Evolutionary conservation across 805 yeast genomes (phyloP).

Genomic region (Komagataella mondaviorum): DNA sequence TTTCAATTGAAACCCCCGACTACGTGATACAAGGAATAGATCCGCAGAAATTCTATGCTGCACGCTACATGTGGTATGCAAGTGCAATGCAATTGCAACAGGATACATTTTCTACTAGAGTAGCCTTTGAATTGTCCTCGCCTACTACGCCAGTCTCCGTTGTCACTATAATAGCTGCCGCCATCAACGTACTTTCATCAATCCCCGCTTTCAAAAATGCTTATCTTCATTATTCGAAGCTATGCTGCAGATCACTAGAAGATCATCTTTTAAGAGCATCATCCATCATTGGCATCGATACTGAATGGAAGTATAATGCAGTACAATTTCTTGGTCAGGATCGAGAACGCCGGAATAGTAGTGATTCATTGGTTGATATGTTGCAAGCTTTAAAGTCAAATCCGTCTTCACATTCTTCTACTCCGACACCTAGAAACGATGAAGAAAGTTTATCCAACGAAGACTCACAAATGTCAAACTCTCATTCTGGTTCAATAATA

Average conservation of each 20-base stretch:
- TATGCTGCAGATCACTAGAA: background rate
- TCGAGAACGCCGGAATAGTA: background rate
- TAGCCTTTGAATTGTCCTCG: background rate
- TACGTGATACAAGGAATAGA: background rate
- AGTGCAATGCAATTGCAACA: background rate
- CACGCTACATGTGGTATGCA: background rate
- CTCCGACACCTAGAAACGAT: background rate
- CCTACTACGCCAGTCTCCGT: background rate
- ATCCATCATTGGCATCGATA: background rate
- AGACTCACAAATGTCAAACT: background rate
- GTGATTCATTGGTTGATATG: background rate
- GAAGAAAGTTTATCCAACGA: background rate
- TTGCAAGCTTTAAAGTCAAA: background rate
- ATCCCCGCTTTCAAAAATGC: background rate
- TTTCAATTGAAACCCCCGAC: background rate
- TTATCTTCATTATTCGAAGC: background rate
- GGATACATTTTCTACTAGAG: background rate
- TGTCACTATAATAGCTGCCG: background rate
- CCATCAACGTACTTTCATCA: background rate
- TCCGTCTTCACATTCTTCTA: background rate
- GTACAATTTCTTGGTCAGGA: background rate
- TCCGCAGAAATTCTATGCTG: background rate
- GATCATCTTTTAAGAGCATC: background rate
- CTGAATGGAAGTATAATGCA: background rate
- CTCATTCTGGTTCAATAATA: background rate